Base-by-base conservation (phyloP, 352 stramenopile species). In the Peronospora farinosa region DNA sequence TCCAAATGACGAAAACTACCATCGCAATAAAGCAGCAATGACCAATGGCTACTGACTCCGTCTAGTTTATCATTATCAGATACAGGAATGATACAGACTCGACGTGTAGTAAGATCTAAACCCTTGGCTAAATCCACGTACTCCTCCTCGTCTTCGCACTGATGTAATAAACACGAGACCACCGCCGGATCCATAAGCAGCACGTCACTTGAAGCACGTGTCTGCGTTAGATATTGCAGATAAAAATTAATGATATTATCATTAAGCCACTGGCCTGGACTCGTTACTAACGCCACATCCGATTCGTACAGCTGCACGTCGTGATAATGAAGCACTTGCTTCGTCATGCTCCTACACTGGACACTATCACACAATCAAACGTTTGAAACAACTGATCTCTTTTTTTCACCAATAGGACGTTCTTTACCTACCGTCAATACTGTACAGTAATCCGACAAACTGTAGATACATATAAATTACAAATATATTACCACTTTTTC, bases 231-330 rank as follows among this genome's bases (percentile, higher is more conserved):
- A 50, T 73, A 83, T 58, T 84, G 69, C 40, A 93, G 72, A 60
- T 88, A 91, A 50, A 93, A 93, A 70, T 91, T 80, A 54, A 93
- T 67, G 17, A 78, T 61, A 23, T 81, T 90, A 60, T 93, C 82
- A 51, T 93, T 91, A 25, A 93, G 80, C 82, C 82, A 93, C 52
- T 82, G 3, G 23, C 23, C 57, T 9, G 35, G 54, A 10, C 41
- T 45, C 5, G 42, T 10, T 46, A 93, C 90, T 27, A 93, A 78
- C 66, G 52, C 64, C 27, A 91, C 74, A 55, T 93, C 82, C 53
- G 76, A 73, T 41, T 72, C 78, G 55, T 93, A 91, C 23, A 93
- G 67, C 74, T 86, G 77, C 53, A 84, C 79, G 54, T 88, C 79
- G 47, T 90, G 74, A 57, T 84, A 93, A 32, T 83, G 78, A 19